These are phyloP conservation scores for Helminthosporium solani DNA, from an alignment of 2,329 filamentous ascomycete genomes.

Conservation along the genomic window DNA sequence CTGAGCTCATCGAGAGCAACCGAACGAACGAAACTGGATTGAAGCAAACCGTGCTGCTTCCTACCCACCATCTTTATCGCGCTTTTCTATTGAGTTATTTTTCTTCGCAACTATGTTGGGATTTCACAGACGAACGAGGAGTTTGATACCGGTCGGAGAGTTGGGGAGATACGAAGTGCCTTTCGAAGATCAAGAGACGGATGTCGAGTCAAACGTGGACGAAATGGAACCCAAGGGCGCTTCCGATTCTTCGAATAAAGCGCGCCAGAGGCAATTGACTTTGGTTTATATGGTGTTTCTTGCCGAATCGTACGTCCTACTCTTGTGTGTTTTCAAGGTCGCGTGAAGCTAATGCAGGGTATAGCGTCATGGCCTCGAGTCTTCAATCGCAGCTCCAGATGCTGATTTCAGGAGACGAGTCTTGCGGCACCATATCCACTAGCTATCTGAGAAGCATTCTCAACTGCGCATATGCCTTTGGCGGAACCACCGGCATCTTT, in stretches of 20 bases:
- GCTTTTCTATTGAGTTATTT: slow-evolving; percentile 4
- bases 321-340: slow-evolving; percentile 6
- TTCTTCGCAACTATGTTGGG: slow-evolving; percentile 43
- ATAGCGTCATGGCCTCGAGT: slow-evolving; percentile 49
- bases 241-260: slow-evolving; percentile 20
- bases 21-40: slow-evolving; percentile 4
- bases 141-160: slow-evolving; percentile 47
- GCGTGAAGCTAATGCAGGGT: slow-evolving; percentile 15
- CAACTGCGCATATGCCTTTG: slow-evolving; percentile 51
- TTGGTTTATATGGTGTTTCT: slow-evolving; percentile 51
- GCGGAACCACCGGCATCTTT: slow-evolving; percentile 46
- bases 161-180: slow-evolving; percentile 44
- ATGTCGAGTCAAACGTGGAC: slow-evolving; percentile 25
- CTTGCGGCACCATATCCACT: slow-evolving; percentile 47
- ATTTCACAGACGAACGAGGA: slow-evolving; percentile 46
- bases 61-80: slow-evolving; percentile 5
- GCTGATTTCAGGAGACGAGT: slow-evolving; percentile 47
- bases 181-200: slow-evolving; percentile 29
- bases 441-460: slow-evolving; percentile 51
- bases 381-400: slow-evolving; percentile 50
- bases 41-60: slow-evolving; percentile 5
- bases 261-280: slow-evolving; percentile 38
- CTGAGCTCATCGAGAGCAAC: slow-evolving; percentile 16
- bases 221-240: slow-evolving; percentile 25
- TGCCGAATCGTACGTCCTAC: slow-evolving; percentile 46